phyloP scores from a whole-genome alignment of 805 yeast species.

The Wickerhamomyces queroliae region DNA sequence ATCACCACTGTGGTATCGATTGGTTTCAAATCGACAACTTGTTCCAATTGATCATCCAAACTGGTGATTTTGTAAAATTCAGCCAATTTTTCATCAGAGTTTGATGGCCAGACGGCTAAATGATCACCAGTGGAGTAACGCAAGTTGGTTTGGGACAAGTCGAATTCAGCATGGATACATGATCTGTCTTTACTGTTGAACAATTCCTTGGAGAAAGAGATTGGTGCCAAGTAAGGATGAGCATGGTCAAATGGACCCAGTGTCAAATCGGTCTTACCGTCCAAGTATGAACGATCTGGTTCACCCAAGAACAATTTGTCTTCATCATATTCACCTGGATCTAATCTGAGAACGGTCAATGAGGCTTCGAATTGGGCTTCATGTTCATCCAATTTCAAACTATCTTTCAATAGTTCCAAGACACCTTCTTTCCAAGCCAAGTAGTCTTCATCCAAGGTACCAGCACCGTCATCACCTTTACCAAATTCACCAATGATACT shows the following conservation, averaged over 20 bases:
- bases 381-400: conserved; percentile 68
- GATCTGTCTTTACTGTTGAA: conserved; percentile 61
- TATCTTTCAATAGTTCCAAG: conserved; percentile 58
- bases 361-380: conserved; percentile 78
- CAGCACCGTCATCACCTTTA: conserved; percentile 92
- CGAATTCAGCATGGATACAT: conserved; percentile 90
- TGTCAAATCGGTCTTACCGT: conserved; percentile 26
- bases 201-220: conserved; percentile 58
- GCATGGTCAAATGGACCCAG: conserved; percentile 74
- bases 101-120: conserved; percentile 91
- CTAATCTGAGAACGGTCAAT: conserved; percentile 35
- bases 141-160: conserved; percentile 65
- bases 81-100: conserved; percentile 69
- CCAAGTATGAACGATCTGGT: conserved; percentile 42
- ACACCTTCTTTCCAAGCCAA: conserved; percentile 85
- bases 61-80: conserved; percentile 60
- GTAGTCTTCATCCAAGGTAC: conserved; percentile 92
- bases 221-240: conserved; percentile 78
- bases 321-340: conserved; percentile 29
- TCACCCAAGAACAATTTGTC: conserved; percentile 72
- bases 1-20: conserved; percentile 62
- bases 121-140: conserved; percentile 95
- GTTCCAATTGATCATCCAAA: conserved; percentile 43
- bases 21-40: conserved; percentile 58
- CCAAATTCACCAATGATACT: conserved; percentile 71